A percentile compares a stretch with the other conserved stretches of the same genome.
phyloP scores from a whole-genome alignment of 768 basidiomycete species.

The Rhizopogon sp. region DNA sequence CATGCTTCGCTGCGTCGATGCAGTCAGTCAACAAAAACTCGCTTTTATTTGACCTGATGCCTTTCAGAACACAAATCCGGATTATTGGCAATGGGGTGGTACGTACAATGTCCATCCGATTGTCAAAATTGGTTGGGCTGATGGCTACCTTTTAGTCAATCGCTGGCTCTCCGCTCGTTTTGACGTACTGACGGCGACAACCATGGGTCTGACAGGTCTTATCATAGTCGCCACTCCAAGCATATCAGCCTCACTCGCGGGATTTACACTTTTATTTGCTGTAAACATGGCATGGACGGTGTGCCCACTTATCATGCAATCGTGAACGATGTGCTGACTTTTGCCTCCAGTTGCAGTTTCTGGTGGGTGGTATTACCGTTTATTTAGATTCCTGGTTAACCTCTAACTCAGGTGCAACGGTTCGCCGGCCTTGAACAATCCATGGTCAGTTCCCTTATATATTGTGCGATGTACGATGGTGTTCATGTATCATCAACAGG shows the following conservation, averaged over 20 bases:
- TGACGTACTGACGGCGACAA: conserved; percentile 68
- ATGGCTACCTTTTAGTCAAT: conserved; percentile 49
- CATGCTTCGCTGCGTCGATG: conserved; percentile 79
- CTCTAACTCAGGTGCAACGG: conserved; percentile 49
- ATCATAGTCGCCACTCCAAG: conserved; percentile 62
- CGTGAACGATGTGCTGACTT: conserved; percentile 11
- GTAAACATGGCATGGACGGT: conserved; percentile 66
- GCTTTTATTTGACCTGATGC: not conserved
- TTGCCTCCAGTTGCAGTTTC: conserved; percentile 45
- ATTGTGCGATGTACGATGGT: not conserved
- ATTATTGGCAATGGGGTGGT: conserved; percentile 93
- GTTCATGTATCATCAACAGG: conserved; percentile 33
- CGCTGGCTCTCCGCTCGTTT: conserved; percentile 89
- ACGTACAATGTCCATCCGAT: conserved; percentile 10
- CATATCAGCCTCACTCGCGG: conserved; percentile 78
- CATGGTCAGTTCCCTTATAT: conserved; percentile 52
- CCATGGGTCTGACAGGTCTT: conserved; percentile 69
- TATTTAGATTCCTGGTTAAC: not conserved
- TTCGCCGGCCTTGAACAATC: conserved; percentile 89
- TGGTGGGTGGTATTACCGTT: conserved; percentile 33
- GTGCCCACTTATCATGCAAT: conserved; percentile 10
- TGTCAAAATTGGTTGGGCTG: not conserved
- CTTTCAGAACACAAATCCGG: conserved; percentile 57
- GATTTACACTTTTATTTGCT: conserved; percentile 84
- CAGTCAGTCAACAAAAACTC: conserved; percentile 38